Evolutionary conservation across 805 yeast species (phyloP), one percentile per base, ranked within the genome.

Genomic region (Teunomyces stri): DNA sequence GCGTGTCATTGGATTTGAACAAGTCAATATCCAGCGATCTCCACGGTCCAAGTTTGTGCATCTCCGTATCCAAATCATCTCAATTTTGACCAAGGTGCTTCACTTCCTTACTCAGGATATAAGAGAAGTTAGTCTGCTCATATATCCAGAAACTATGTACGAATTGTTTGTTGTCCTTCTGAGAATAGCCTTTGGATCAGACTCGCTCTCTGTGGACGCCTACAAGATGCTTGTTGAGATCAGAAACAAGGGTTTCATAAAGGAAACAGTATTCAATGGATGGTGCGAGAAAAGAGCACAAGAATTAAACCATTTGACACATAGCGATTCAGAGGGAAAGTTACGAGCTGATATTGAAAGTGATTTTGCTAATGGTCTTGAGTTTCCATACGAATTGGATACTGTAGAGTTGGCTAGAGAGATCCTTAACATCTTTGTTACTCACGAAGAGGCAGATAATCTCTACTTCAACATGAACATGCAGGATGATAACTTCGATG

Each of bases 361-460:
- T 43, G 74, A 72, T 6, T 65, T 68, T 42, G 71, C 82, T 43
- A 82, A 83, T 57, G 88, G 88, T 1, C 59, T 82, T 11, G 88
- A 83, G 57, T 75, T 81, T 49, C 77, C 81, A 5, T 84, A 82
- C 57, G 83, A 80, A 47, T 78, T 73, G 47, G 82, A 79, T 48
- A 80, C 82, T 2, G 80, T 85, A 33, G 89, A 84, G 51, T 68
- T 84, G 58, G 84, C 95, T 0, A 72, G 89, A 51, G 87, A 84
- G 51, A 76, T 89, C 15, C 68, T 89, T 45, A 89, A 84, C 49
- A 74, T 76, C 22, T 81, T 83, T 49, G 78, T 83, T 9, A 85
- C 89, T 3, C 83, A 84, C 57, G 90, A 86, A 52, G 95, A 87
- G 55, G 89, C 89, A 0, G 96, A 89, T 62, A 79, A 81, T 45